phyloP scores from a whole-genome alignment of 257 asterid species.

The Scutellaria baicalensis region DNA sequence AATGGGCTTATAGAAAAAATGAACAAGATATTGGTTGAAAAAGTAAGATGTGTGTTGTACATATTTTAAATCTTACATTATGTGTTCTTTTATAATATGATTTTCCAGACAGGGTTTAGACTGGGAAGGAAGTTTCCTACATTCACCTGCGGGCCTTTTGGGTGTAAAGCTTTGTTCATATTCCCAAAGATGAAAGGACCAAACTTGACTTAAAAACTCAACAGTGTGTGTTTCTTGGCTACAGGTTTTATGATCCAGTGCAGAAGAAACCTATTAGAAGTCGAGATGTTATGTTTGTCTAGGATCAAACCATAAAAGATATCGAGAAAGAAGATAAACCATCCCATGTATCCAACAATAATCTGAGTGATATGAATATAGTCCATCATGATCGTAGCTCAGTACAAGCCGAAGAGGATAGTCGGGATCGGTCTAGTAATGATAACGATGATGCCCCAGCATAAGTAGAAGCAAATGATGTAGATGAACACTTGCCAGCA shows the following conservation, averaged over 20 bases:
- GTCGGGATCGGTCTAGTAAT: background rate
- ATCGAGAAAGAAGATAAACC: background rate
- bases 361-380: too few species aligned
- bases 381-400: background rate
- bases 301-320: background rate
- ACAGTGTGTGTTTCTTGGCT: constrained; percentile 7
- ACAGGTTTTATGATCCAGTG: background rate
- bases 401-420: background rate
- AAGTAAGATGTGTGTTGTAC: background rate
- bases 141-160: constrained; percentile 5
- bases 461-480: background rate
- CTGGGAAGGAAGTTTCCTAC: background rate
- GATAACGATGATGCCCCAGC: background rate
- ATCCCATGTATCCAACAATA: too few species aligned
- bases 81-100: background rate
- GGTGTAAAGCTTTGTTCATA: constrained; percentile 6
- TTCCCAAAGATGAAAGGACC: constrained; percentile 6
- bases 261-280: constrained; percentile 4
- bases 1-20: background rate
- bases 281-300: background rate
- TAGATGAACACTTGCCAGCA: background rate
- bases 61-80: background rate
- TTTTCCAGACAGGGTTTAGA: background rate
- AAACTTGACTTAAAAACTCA: constrained; percentile 5
- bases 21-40: background rate